Conservation (phyloP, 2,329 filamentous ascomycete species). For the Apiospora saccharicola region DNA sequence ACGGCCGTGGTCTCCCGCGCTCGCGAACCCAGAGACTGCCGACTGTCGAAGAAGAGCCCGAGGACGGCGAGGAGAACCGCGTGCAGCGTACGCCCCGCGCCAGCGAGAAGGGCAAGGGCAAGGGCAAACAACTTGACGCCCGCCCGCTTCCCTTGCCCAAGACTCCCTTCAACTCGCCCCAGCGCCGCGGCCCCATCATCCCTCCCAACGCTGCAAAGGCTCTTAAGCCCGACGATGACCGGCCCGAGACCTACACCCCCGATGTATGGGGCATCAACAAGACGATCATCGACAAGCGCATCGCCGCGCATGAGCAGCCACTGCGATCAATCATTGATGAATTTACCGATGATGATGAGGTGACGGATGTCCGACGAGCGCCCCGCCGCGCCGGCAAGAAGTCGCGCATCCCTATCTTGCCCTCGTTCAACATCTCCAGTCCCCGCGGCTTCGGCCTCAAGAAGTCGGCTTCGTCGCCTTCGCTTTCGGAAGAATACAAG, state of each 20-base stretch:
- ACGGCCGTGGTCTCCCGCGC: background rate
- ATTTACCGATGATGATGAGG: no score
- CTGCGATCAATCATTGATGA: background rate
- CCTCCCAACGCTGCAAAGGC: background rate
- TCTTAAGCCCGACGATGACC: background rate
- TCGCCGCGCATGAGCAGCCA: background rate
- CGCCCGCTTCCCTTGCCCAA: background rate
- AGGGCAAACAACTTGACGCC: background rate
- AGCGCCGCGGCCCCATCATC: background rate
- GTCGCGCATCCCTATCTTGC: background rate
- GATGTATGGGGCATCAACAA: background rate
- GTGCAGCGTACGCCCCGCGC: background rate
- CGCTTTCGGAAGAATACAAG: background rate
- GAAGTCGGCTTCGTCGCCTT: background rate
- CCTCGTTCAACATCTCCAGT: background rate
- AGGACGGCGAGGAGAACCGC: background rate
- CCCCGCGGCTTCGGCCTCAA: background rate
- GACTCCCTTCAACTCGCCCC: background rate
- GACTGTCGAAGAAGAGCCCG: background rate
- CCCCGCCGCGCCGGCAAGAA: background rate
- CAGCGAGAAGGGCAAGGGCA: background rate
- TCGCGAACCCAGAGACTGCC: background rate
- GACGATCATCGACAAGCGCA: background rate
- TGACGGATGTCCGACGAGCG: background rate
- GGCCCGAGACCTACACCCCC: background rate